Conservation (phyloP, 768 basidiomycete species). For the Macrolepiota fuliginosa region DNA sequence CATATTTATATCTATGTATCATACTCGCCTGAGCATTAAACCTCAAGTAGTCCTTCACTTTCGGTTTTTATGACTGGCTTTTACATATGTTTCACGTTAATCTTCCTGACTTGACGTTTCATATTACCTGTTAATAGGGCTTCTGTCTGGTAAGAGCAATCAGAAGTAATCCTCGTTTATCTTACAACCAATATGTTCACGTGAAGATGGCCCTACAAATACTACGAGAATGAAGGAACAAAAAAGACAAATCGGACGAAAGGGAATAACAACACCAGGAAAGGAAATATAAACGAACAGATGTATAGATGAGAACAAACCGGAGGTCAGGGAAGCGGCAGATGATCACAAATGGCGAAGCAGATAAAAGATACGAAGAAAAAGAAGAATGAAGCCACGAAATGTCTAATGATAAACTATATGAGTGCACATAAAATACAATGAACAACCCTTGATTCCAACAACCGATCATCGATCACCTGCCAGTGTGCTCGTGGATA, state of each 20-base stretch:
- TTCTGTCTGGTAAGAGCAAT: neutral
- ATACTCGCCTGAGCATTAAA: neutral
- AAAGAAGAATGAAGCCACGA: constrained; percentile 23
- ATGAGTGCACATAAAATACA: constrained; percentile 26
- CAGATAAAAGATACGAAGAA: constrained; percentile 23
- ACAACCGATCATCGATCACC: neutral
- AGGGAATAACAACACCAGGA: neutral
- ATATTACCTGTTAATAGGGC: neutral
- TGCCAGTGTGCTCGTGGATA: neutral
- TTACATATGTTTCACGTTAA: neutral
- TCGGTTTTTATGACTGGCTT: too few relatives aligned
- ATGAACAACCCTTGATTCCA: constrained; percentile 16
- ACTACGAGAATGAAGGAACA: constrained; percentile 2
- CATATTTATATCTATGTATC: constrained; percentile 7
- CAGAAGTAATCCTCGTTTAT: constrained; percentile 11
- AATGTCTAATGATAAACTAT: constrained; percentile 26
- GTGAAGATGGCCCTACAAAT: constrained; percentile 1
- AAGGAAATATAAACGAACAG: constrained; percentile 3
- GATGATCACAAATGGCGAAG: constrained; percentile 26
- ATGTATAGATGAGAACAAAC: constrained; percentile 13
- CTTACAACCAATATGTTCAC: constrained; percentile 10
- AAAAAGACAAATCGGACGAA: neutral
- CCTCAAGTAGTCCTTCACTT: too few relatives aligned
- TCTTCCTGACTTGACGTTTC: neutral
- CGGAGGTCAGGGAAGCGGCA: constrained; percentile 7